Percentiles rank a stretch among this genome's conserved stretches.
phyloP scores from a whole-genome alignment of 2,329 filamentous ascomycete genomes.

The Cercospora berteroae region DNA sequence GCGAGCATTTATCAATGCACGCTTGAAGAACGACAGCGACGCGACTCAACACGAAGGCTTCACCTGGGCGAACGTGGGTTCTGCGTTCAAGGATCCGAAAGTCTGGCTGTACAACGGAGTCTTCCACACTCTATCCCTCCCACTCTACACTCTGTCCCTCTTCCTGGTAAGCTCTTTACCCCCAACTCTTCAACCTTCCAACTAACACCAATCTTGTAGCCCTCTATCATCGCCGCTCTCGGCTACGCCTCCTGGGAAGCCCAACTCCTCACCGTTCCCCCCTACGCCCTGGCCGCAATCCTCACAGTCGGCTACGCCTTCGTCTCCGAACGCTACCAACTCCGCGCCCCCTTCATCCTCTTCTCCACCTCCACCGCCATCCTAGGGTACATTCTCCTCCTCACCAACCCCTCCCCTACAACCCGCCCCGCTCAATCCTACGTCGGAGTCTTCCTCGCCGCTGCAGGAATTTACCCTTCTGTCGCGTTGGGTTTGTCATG shows the following conservation, averaged over 20 bases:
- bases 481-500: constrained; percentile 64
- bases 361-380: constrained; percentile 43
- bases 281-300: constrained; percentile 48
- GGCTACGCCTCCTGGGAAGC: constrained; percentile 35
- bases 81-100: constrained; percentile 65
- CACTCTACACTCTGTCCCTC: constrained; percentile 47
- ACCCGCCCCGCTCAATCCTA: constrained; percentile 42
- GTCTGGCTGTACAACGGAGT: constrained; percentile 70
- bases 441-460: constrained; percentile 42
- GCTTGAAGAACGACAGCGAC: constrained; percentile 67
- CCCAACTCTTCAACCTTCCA: constrained; percentile 11
- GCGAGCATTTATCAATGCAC: constrained; percentile 58
- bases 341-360: constrained; percentile 64
- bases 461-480: constrained; percentile 64
- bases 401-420: constrained; percentile 41
- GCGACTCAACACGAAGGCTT: constrained; percentile 68
- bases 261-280: constrained; percentile 41
- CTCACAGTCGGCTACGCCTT: constrained; percentile 60
- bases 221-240: constrained; percentile 66
- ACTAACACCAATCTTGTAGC: constrained; percentile 22
- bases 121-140: constrained; percentile 71
- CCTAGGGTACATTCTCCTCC: constrained; percentile 43
- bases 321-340: constrained; percentile 57
- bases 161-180: constrained; percentile 46
- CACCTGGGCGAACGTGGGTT: constrained; percentile 62